Conservation (phyloP, 306 rosid species). For the Lagenaria siceraria region DNA sequence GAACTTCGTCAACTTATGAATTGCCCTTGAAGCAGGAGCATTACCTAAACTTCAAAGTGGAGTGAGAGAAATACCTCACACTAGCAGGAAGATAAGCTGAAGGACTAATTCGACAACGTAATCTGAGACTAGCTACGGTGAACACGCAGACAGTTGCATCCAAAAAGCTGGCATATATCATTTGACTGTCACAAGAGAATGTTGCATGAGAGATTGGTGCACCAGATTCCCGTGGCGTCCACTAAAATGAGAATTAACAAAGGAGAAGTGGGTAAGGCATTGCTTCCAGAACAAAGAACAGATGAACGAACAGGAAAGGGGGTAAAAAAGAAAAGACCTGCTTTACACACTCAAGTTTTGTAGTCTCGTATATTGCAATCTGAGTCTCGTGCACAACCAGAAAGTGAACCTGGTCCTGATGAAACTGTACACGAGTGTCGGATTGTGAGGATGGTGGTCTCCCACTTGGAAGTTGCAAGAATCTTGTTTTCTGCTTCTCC, state of each 20-base stretch:
- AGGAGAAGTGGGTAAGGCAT: neutral
- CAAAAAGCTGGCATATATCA: constrained; percentile 79
- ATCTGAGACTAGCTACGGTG: constrained; percentile 62
- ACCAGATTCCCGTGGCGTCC: constrained; percentile 59
- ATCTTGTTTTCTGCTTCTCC: constrained; percentile 82
- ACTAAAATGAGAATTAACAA: constrained; percentile 35
- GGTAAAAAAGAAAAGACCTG: constrained; percentile 33
- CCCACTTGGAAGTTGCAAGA: constrained; percentile 80
- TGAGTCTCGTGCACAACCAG: constrained; percentile 93
- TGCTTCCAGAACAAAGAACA: neutral
- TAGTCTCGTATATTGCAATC: constrained; percentile 76
- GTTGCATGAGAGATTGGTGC: constrained; percentile 96
- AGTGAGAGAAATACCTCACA: constrained; percentile 44
- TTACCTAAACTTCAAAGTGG: neutral
- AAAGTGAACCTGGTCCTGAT: constrained; percentile 81
- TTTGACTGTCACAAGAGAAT: constrained; percentile 95
- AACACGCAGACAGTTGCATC: constrained; percentile 75
- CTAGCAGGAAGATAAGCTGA: constrained; percentile 66
- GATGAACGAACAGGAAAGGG: neutral
- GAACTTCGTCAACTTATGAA: neutral
- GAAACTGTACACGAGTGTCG: constrained; percentile 88
- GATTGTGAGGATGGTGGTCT: constrained; percentile 62
- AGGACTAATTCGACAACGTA: constrained; percentile 79
- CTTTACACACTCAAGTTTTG: constrained; percentile 65
- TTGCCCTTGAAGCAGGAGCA: neutral